A percentile compares a stretch with the other conserved stretches of the same genome.
phyloP scores from a whole-genome alignment of 495 filamentous ascomycete species.

The Neurospora sp. region DNA sequence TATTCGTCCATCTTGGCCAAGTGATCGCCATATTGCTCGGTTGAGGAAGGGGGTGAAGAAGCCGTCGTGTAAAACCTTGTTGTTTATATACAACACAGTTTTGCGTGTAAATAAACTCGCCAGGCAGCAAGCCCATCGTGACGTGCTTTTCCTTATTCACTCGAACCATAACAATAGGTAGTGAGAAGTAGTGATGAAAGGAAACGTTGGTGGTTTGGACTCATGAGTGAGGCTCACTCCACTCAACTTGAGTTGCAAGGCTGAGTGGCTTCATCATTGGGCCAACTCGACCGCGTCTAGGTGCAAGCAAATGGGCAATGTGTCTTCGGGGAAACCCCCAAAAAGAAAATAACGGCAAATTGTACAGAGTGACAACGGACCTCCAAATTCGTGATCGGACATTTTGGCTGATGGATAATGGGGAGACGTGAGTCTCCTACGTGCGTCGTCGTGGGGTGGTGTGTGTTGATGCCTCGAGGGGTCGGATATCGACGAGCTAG shows the following conservation, averaged over 20 bases:
- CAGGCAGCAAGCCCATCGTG: background rate
- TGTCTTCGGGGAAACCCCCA: background rate
- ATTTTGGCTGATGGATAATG: constrained; percentile 36
- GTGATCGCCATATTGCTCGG: background rate
- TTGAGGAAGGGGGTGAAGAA: background rate
- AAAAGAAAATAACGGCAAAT: constrained; percentile 14
- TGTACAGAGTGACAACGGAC: constrained; percentile 35
- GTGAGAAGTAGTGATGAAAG: background rate
- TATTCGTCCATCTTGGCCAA: background rate
- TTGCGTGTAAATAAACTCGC: background rate
- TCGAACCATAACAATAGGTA: background rate
- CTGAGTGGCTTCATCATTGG: background rate
- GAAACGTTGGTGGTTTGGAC: background rate
- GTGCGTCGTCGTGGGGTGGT: background rate
- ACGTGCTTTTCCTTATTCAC: background rate
- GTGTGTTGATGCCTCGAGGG: background rate
- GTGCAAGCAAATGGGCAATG: background rate
- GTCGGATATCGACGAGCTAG: background rate
- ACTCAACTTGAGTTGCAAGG: background rate
- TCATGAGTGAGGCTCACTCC: background rate
- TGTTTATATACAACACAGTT: background rate
- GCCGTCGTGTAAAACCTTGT: background rate
- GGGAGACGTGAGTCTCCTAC: background rate
- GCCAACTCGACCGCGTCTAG: background rate
- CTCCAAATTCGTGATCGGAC: constrained; percentile 85